Evolutionary conservation across 208 protist species (phyloP).

Genomic region (Trypanosoma congolense): DNA sequence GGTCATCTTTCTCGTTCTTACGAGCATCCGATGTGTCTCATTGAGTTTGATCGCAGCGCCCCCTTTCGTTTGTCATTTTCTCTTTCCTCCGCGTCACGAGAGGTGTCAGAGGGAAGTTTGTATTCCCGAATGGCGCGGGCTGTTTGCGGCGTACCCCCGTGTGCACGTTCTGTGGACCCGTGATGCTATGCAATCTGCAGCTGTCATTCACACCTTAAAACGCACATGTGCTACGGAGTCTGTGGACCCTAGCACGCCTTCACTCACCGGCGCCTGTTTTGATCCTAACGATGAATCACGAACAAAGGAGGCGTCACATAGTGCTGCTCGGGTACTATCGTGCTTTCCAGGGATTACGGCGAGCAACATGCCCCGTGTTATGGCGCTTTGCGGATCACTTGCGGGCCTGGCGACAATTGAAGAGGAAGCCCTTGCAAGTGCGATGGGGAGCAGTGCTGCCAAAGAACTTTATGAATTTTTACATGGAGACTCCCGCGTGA

Average conservation of each 20-base stretch:
- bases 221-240: conserved; percentile 42
- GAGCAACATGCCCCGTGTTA: conserved; percentile 49
- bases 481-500: conserved; percentile 25
- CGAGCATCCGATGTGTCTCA: conserved; percentile 55
- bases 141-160: conserved; percentile 54
- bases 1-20: conserved; percentile 56
- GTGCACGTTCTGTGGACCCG: conserved; percentile 70
- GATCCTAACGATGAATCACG: conserved; percentile 23
- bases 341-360: conserved; percentile 71
- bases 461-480: conserved; percentile 56
- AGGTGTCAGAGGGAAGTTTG: conserved; percentile 17
- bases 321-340: conserved; percentile 67
- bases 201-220: conserved; percentile 66
- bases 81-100: neutral
- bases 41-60: conserved; percentile 63
- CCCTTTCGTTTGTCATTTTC: conserved; percentile 54
- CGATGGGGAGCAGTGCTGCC: conserved; percentile 47
- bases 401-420: conserved; percentile 69
- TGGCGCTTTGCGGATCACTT: conserved; percentile 70
- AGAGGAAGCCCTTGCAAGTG: conserved; percentile 35
- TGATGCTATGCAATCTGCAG: conserved; percentile 64
- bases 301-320: conserved; percentile 37
- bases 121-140: conserved; percentile 56
- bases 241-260: conserved; percentile 52
- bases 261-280: conserved; percentile 40